Percentiles rank a stretch among this genome's conserved stretches.
These are phyloP conservation scores for Clonostachys rhizophaga DNA, from an alignment of 2,329 filamentous ascomycete genomes.

Conservation along the genomic window DNA sequence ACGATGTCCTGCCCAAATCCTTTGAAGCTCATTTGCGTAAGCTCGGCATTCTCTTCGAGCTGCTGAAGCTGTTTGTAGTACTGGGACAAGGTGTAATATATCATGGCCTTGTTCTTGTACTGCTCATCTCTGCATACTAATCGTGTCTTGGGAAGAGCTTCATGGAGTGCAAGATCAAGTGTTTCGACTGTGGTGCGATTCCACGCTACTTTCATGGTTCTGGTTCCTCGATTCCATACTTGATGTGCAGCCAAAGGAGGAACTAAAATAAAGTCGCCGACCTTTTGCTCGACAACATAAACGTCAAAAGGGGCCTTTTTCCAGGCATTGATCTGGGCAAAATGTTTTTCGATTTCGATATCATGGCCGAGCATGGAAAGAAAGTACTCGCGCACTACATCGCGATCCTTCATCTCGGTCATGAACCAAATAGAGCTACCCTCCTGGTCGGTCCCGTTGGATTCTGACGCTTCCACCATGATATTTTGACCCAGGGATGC, in stretches of 20 bases:
- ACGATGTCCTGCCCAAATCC: conserved; percentile 41
- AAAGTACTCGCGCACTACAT: conserved; percentile 90
- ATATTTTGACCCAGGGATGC: conserved; percentile 94
- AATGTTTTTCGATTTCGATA: conserved; percentile 94
- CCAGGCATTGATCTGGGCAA: conserved; percentile 93
- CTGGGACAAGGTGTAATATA: conserved; percentile 81
- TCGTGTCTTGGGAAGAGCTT: conserved; percentile 82
- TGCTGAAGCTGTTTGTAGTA: conserved; percentile 61
- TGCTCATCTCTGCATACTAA: conserved; percentile 96
- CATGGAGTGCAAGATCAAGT: conserved; percentile 76
- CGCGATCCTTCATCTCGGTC: conserved; percentile 91
- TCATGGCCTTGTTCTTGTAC: conserved; percentile 97
- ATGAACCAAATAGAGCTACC: conserved; percentile 98
- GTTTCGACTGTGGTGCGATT: conserved; percentile 93
- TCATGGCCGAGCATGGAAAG: conserved; percentile 90
- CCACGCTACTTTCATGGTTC: conserved; percentile 98
- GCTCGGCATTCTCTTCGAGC: conserved; percentile 43
- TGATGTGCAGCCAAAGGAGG: conserved; percentile 93
- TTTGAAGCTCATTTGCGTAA: conserved; percentile 37
- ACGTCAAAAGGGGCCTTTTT: conserved; percentile 90
- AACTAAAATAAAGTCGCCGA: conserved; percentile 89
- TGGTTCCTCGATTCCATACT: conserved; percentile 94
- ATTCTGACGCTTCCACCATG: conserved; percentile 83
- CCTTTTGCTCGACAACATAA: conserved; percentile 85
- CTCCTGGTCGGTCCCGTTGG: conserved; percentile 64